A percentile compares a stretch with the other conserved stretches of the same genome.
Evolutionary conservation across 108 stramenopile species (phyloP).

Genomic region (Bacterosira constricta): DNA sequence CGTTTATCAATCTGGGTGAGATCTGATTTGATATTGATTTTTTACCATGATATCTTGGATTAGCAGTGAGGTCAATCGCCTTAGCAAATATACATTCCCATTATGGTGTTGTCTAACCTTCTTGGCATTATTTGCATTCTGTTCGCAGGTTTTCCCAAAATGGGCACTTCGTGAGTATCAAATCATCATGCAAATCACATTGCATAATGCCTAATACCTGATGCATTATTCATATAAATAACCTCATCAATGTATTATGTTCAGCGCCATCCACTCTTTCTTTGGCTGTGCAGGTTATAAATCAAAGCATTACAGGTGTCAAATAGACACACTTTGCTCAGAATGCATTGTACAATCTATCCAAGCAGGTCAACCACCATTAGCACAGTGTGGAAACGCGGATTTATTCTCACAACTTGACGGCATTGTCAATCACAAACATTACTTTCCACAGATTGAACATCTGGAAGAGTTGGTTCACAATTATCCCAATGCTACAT

Average conservation of each 20-base stretch:
- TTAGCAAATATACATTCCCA: too few relatives aligned
- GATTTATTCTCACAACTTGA: slow-evolving; percentile 14
- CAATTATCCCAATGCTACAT: slow-evolving; percentile 28
- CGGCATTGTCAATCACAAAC: neutral
- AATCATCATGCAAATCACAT: too few relatives aligned
- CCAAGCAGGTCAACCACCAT: neutral
- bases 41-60: neutral
- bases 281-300: neutral
- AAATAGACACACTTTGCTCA: slow-evolving; percentile 4
- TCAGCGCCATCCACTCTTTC: neutral
- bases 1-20: neutral
- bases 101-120: too few relatives aligned
- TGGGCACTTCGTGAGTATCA: neutral
- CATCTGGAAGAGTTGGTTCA: slow-evolving; percentile 5
- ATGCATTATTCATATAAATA: too few relatives aligned
- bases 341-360: slow-evolving; percentile 4
- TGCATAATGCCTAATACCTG: too few relatives aligned
- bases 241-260: neutral
- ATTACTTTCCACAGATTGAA: slow-evolving; percentile 4
- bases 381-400: neutral
- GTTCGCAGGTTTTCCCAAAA: slow-evolving; percentile 1
- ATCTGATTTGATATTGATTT: neutral
- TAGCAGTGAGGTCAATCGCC: too few relatives aligned
- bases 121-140: too few relatives aligned
- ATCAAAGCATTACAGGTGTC: neutral